Base-by-base conservation (phyloP, 2,329 filamentous ascomycete genomes). In the Botrytis squamosa region DNA sequence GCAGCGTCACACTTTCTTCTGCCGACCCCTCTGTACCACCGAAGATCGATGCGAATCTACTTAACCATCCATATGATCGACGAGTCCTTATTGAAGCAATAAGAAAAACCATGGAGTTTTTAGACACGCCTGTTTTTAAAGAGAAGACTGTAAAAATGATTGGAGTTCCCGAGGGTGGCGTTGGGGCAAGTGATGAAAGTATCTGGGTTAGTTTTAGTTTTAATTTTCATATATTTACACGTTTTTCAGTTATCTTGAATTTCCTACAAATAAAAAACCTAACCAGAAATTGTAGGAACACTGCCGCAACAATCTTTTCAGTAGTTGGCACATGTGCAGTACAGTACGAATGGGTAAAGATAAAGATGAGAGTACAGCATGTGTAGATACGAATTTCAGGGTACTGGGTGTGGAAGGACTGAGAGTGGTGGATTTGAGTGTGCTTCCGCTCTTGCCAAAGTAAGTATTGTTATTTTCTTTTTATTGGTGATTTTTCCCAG, bases 11-110 rank as follows among this genome's bases (percentile, higher is more conserved):
- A 4, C 86, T 94, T 6, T 84, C 83, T 36, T 90, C 88, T 0
- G 82, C 87, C 0, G 86, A 93, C 78, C 91, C 91, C 0, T 86
- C 87, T 1, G 90, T 92, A 71, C 82, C 85, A 4, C 92, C 92
- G 0, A 81, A 86, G 4, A 91, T 93, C 76, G 83, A 84, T 66
- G 91, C 90, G 82, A 88, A 89, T 29, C 80, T 90, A 86, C 89
- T 88, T 1, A 81, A 81, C 0, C 84, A 88, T 66, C 85, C 86
- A 0, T 91, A 86, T 77, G 89, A 91, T 76, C 55, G 44, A 38
- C 83, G 83, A 12, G 83, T 81, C 4, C 85, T 86, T 18, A 84
- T 88, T 69, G 86, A 88, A 76, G 81, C 82, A 1, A 82, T 86
- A 20, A 57, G 73, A 0, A 71, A 64, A 16, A 20, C 60, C 2